phyloP scores from a whole-genome alignment of 352 stramenopile genomes.

The Phytophthora ramorum region DNA sequence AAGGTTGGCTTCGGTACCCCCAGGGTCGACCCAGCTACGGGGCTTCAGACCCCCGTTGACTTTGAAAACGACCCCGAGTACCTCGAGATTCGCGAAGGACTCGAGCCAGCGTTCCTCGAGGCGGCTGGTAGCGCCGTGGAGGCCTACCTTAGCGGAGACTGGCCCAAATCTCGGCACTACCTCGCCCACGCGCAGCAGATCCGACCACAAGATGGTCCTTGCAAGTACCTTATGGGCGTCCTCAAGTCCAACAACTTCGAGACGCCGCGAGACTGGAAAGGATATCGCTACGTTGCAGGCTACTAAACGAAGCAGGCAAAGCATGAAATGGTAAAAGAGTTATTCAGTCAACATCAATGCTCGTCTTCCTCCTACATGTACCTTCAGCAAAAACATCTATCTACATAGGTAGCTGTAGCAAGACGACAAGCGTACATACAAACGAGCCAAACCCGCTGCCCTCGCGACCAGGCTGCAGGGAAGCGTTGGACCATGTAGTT shows the following conservation, averaged over 20 bases:
- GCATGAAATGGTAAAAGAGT: background rate
- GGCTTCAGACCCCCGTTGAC: slow-evolving; percentile 72
- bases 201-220: slow-evolving; percentile 89
- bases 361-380: slow-evolving; percentile 18
- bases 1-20: slow-evolving; percentile 80
- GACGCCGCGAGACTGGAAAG: slow-evolving; percentile 92
- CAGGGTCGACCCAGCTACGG: slow-evolving; percentile 67
- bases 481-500: slow-evolving; percentile 15
- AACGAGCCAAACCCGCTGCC: slow-evolving; percentile 10
- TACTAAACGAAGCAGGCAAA: slow-evolving; percentile 44
- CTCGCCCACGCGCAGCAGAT: slow-evolving; percentile 77
- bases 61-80: slow-evolving; percentile 88
- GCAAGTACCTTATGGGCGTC: slow-evolving; percentile 90
- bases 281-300: slow-evolving; percentile 89
- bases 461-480: slow-evolving; percentile 11
- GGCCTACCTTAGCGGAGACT: slow-evolving; percentile 77
- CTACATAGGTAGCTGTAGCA: slow-evolving; percentile 22
- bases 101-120: slow-evolving; percentile 85
- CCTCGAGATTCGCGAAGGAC: slow-evolving; percentile 81
- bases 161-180: slow-evolving; percentile 78
- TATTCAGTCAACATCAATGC: slow-evolving; percentile 8
- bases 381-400: slow-evolving; percentile 21
- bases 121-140: slow-evolving; percentile 71
- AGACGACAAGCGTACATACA: slow-evolving; percentile 19
- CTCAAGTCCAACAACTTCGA: slow-evolving; percentile 88